Evolutionary conservation across 169 alveolate genomes (phyloP), one percentile per base, ranked within the genome.

Genomic region (Plasmodium fragile): DNA sequence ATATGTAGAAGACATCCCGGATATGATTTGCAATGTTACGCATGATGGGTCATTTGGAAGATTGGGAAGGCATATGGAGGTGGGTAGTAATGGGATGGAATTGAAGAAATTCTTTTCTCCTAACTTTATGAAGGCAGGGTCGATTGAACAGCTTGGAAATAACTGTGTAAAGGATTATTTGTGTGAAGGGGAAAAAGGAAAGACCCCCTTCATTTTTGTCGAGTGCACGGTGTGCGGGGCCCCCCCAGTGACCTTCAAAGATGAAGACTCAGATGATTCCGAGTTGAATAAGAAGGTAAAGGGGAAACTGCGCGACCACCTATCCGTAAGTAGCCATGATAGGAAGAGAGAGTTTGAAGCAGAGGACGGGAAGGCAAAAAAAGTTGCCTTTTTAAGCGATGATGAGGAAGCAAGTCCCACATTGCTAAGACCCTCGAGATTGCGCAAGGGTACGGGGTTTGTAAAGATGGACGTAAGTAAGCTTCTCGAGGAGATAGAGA

Each of bases 381-480:
- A 77, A 13, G 73, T 77, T 59, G 55, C 90, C 7, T 87, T 87
- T 34, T 28, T 13, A 59, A 25, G 49, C 18, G 80, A 45, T 13
- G 75, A 77, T 78, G 80, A 49, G 13, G 82, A 77, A 25, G 73
- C 52, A 34, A 8, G 55, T 28, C 13, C 73, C 45, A 78, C 55
- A 32, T 5, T 32, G 30, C n/a, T 28, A 22, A 77, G 89, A 13
- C 81, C 87, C 4, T 3, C 72, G n/a, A 55, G 93, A 25, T 34
- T 77, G 10, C 80, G 93, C 3, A 87, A 87, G 49, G 32, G 75
- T 22, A 87, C 93, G 2, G 93, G 93, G 18, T 87, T 34, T 87
- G 89, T 77, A 78, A 77, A 87, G 41, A 55, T 87, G 93, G 93
- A 87, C 71, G 49, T 77, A 11, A 87, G 45, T 55, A 87, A 77